Evolutionary conservation across 2,329 filamentous ascomycete species (phyloP).

Genomic region (Exophiala bonariae): DNA sequence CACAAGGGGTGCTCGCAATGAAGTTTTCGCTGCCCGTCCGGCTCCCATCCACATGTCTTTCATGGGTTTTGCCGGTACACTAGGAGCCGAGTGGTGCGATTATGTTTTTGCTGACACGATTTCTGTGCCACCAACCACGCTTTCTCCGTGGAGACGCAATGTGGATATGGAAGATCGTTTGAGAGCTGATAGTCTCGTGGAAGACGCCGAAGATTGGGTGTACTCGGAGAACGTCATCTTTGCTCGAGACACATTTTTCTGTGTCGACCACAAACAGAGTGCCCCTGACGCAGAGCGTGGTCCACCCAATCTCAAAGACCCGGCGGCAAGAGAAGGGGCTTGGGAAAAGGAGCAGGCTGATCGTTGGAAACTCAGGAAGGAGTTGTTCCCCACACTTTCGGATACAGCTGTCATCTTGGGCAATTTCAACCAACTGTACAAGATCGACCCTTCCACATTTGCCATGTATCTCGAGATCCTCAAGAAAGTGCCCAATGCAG

Average conservation of each 20-base stretch:
- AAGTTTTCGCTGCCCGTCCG: conserved; percentile 91
- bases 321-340: conserved; percentile 61
- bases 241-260: conserved; percentile 94
- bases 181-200: conserved; percentile 64
- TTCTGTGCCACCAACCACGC: conserved; percentile 77
- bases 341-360: conserved; percentile 83
- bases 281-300: conserved; percentile 61
- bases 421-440: conserved; percentile 99
- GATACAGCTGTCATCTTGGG: conserved; percentile 89
- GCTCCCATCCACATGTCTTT: conserved; percentile 99
- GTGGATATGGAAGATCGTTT: conserved; percentile 68
- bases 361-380: conserved; percentile 89
- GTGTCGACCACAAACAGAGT: conserved; percentile 93
- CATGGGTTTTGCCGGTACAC: conserved; percentile 95
- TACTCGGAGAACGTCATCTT: conserved; percentile 98
- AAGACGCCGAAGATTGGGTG: conserved; percentile 77
- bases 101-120: conserved; percentile 90
- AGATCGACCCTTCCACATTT: conserved; percentile 97
- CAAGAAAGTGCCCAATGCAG: conserved; percentile 76
- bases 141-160: conserved; percentile 78
- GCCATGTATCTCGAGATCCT: conserved; percentile 93
- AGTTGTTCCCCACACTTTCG: conserved; percentile 78
- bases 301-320: conserved; percentile 18
- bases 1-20: conserved; percentile 92
- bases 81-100: conserved; percentile 98